Evolutionary conservation across 2,329 filamentous ascomycete genomes (phyloP).

Genomic region (Curvularia lunata): DNA sequence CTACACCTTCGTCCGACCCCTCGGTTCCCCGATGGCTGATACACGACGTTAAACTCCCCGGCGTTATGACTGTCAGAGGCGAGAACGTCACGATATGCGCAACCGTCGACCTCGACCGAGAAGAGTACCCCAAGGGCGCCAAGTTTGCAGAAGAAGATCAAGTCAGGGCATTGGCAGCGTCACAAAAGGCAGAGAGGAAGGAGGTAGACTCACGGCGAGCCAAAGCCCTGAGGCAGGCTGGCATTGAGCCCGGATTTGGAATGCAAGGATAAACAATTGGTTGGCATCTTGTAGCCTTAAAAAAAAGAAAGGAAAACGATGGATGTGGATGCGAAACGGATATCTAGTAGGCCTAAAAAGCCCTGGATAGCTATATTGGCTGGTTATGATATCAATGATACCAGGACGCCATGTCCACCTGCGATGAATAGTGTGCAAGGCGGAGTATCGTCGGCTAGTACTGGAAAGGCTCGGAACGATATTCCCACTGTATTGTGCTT

Average conservation of each 20-base stretch:
- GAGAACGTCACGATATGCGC: slow-evolving; percentile 97
- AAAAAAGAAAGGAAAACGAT: background rate
- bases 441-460: background rate
- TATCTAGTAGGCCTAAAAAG: slow-evolving; percentile 1
- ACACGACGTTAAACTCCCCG: slow-evolving; percentile 82
- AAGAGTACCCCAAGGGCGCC: slow-evolving; percentile 84
- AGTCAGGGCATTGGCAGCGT: slow-evolving; percentile 73
- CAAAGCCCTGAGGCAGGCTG: slow-evolving; percentile 62
- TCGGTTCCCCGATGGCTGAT: slow-evolving; percentile 62
- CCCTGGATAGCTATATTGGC: slow-evolving; percentile 15
- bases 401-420: slow-evolving; percentile 22
- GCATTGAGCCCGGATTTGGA: slow-evolving; percentile 71
- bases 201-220: slow-evolving; percentile 60
- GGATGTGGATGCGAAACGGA: slow-evolving; percentile 13
- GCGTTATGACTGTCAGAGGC: slow-evolving; percentile 89
- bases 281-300: background rate
- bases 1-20: slow-evolving; percentile 25
- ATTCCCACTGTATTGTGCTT: background rate
- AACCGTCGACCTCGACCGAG: slow-evolving; percentile 95
- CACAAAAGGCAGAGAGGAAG: slow-evolving; percentile 79
- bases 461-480: background rate
- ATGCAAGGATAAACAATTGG: slow-evolving; percentile 64
- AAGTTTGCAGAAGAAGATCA: slow-evolving; percentile 69
- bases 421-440: background rate
- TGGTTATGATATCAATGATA: slow-evolving; percentile 22